Percentiles rank a stretch among this genome's conserved stretches.
Conservation (phyloP, 2,329 filamentous ascomycete genomes). For the Monilinia vaccinii-corymbosi region DNA sequence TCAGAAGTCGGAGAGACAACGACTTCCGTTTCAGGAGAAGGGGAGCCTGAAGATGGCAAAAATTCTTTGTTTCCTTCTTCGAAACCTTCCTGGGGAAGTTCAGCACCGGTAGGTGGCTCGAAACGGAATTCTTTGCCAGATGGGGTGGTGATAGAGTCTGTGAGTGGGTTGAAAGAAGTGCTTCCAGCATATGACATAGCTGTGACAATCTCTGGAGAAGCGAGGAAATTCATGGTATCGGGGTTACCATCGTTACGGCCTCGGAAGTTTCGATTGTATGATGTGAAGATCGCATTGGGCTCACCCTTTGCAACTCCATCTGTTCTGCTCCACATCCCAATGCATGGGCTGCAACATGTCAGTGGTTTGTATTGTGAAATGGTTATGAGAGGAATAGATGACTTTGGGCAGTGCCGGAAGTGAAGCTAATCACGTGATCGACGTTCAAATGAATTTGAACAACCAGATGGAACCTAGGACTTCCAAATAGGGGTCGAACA, state of each 20-base stretch:
- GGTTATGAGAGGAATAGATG: not conserved
- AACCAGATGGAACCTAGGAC: not conserved
- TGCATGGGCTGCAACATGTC: conserved; percentile 42
- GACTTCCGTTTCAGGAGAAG: conserved; percentile 62
- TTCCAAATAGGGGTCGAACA: not conserved
- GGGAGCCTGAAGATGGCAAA: conserved; percentile 60
- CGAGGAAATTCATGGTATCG: conserved; percentile 97
- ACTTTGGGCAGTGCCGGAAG: not conserved
- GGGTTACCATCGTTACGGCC: conserved; percentile 96
- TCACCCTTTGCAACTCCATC: conserved; percentile 80
- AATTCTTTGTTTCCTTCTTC: conserved; percentile 68
- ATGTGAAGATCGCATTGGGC: conserved; percentile 87
- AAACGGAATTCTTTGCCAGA: conserved; percentile 80
- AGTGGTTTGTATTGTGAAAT: not conserved
- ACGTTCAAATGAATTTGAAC: not conserved
- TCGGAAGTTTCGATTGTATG: conserved; percentile 97
- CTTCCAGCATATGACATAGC: conserved; percentile 88
- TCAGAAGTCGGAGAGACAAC: conserved; percentile 80
- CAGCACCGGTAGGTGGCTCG: conserved; percentile 62
- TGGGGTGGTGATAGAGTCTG: conserved; percentile 71
- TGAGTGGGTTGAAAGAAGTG: conserved; percentile 94
- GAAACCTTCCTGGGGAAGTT: conserved; percentile 57
- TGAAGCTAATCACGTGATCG: not conserved
- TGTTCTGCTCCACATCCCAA: conserved; percentile 90
- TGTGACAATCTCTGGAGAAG: conserved; percentile 92